Percentiles rank a stretch among this genome's conserved stretches.
phyloP scores from a whole-genome alignment of 2,329 filamentous ascomycete species.

The Parafenestella ontariensis region DNA sequence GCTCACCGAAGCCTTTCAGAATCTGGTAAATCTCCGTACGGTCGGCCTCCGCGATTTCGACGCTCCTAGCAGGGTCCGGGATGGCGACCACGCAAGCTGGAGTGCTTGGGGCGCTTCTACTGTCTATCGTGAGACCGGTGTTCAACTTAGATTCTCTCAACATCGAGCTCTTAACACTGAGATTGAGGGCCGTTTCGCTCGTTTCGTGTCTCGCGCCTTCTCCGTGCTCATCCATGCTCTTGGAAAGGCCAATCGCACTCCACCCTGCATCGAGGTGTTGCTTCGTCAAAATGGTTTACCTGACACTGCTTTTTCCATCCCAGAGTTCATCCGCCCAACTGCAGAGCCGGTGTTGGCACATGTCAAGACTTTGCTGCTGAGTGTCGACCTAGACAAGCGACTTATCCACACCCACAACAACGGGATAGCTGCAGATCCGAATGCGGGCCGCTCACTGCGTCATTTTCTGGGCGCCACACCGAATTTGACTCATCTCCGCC shows the following conservation, averaged over 20 bases:
- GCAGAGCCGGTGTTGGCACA: constrained; percentile 53
- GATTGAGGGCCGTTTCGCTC: not conserved
- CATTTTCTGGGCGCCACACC: constrained; percentile 51
- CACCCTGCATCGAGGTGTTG: constrained; percentile 59
- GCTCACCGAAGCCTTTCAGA: constrained; percentile 63
- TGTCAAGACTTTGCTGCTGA: constrained; percentile 58
- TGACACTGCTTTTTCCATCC: constrained; percentile 56
- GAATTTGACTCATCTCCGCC: constrained; percentile 60
- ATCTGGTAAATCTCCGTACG: constrained; percentile 62
- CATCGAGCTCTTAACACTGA: constrained; percentile 8
- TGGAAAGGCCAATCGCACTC: constrained; percentile 42
- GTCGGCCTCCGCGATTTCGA: constrained; percentile 68
- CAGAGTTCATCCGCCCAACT: constrained; percentile 46
- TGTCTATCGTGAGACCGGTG: constrained; percentile 46
- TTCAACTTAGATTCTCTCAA: constrained; percentile 18
- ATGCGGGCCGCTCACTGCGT: constrained; percentile 27
- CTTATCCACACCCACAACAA: constrained; percentile 21
- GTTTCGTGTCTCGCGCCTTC: constrained; percentile 26
- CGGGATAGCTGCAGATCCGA: constrained; percentile 5
- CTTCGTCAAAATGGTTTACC: constrained; percentile 48
- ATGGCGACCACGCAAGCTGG: constrained; percentile 56
- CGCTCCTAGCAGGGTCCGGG: constrained; percentile 58
- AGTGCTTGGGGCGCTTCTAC: constrained; percentile 62
- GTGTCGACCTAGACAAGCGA: constrained; percentile 23
- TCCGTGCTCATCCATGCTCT: constrained; percentile 29